phyloP scores from a whole-genome alignment of 441 rosid species.

The Omphalea diandra region DNA sequence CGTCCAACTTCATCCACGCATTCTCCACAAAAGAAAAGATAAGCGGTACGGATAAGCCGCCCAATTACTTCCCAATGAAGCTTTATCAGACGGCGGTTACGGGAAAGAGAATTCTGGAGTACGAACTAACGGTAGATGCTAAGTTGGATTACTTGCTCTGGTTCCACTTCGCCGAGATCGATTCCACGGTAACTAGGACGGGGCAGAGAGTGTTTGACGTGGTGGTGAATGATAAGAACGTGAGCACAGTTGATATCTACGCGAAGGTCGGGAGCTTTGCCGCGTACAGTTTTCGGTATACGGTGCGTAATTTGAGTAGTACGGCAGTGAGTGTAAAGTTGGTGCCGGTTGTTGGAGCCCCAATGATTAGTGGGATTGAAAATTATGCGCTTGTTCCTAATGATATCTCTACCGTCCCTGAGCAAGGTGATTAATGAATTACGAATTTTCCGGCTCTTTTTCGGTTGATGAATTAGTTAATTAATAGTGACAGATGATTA shows the following conservation, averaged over 20 bases:
- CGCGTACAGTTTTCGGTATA: slow-evolving; percentile 53
- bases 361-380: slow-evolving; percentile 82
- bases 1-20: slow-evolving; percentile 24
- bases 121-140: slow-evolving; percentile 74
- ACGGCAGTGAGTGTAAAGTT: slow-evolving; percentile 54
- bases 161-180: slow-evolving; percentile 97
- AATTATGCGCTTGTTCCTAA: slow-evolving; percentile 85
- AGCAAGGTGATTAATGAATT: too few species aligned
- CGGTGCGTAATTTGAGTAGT: slow-evolving; percentile 65
- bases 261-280: slow-evolving; percentile 67
- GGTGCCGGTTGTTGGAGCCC: slow-evolving; percentile 58
- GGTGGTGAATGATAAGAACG: slow-evolving; percentile 62
- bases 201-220: slow-evolving; percentile 81
- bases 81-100: slow-evolving; percentile 78
- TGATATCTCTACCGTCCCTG: slow-evolving; percentile 76
- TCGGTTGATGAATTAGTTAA: too few species aligned
- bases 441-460: too few species aligned
- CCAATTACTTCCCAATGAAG: slow-evolving; percentile 91
- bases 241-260: slow-evolving; percentile 69
- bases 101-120: slow-evolving; percentile 46
- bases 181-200: slow-evolving; percentile 50
- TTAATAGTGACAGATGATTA: too few species aligned
- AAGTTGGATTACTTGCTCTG: slow-evolving; percentile 87
- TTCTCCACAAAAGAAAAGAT: slow-evolving; percentile 51
- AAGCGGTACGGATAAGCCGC: slow-evolving; percentile 48